Evolutionary conservation across 2,329 filamentous ascomycete species (phyloP).

Genomic region (Akanthomyces muscarius): DNA sequence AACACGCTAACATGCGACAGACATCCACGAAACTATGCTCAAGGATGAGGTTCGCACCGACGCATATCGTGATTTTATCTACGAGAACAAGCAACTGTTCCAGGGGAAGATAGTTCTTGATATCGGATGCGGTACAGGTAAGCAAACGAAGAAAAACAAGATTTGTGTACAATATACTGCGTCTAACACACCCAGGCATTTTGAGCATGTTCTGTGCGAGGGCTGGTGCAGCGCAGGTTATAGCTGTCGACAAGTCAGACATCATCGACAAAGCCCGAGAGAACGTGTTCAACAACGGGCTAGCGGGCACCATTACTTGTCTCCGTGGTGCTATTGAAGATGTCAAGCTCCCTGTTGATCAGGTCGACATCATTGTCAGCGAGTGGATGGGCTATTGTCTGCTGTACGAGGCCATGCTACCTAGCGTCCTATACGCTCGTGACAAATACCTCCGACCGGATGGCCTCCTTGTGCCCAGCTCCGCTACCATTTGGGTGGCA

Average conservation of each 20-base stretch:
- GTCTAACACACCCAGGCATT: constrained; percentile 53
- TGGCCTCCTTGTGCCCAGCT: constrained; percentile 82
- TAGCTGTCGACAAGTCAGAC: constrained; percentile 87
- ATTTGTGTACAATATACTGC: too few species aligned
- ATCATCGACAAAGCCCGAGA: constrained; percentile 85
- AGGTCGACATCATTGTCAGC: constrained; percentile 92
- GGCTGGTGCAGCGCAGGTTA: constrained; percentile 79
- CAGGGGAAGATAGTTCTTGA: constrained; percentile 83
- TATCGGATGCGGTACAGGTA: constrained; percentile 76
- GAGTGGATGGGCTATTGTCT: constrained; percentile 98
- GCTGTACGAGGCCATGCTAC: constrained; percentile 93
- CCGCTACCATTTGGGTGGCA: constrained; percentile 77
- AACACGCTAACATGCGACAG: constrained; percentile 37
- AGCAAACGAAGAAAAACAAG: constrained; percentile 19
- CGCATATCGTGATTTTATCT: constrained; percentile 92
- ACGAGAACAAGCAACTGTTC: constrained; percentile 84
- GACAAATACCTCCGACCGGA: constrained; percentile 78
- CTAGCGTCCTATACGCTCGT: constrained; percentile 82
- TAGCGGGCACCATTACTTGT: constrained; percentile 70
- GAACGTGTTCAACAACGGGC: constrained; percentile 77
- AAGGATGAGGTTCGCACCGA: constrained; percentile 87
- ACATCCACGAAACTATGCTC: constrained; percentile 94
- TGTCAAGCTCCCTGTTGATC: constrained; percentile 67
- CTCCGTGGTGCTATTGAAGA: constrained; percentile 86
- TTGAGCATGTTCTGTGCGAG: constrained; percentile 92